Percentiles rank a stretch among this genome's conserved stretches.
These are phyloP conservation scores for Akanthomyces muscarius DNA, from an alignment of 2,329 filamentous ascomycete genomes.

Conservation along the genomic window DNA sequence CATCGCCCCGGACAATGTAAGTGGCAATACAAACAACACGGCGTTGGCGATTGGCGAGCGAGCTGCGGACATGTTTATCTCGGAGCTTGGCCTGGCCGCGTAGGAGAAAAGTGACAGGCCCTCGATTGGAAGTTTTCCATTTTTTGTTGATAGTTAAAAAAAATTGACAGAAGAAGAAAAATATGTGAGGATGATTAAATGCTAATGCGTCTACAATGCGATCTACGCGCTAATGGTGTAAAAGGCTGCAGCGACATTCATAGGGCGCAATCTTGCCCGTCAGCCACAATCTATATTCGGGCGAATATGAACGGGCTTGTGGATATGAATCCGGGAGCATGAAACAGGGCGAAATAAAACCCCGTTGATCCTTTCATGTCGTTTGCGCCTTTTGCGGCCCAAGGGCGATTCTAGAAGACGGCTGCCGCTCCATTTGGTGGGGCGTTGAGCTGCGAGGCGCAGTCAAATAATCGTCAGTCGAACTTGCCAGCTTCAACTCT, in stretches of 20 bases:
- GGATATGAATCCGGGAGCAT: not conserved
- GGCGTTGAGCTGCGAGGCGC: not conserved
- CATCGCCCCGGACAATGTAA: constrained; percentile 34
- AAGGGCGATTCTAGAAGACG: constrained; percentile 5
- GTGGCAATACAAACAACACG: constrained; percentile 41
- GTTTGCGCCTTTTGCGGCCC: not conserved
- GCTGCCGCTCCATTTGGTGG: not conserved
- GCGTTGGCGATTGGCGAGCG: constrained; percentile 43
- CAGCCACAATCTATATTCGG: not conserved
- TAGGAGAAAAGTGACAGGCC: too few relatives aligned
- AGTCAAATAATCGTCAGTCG: not conserved
- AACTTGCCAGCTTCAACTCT: not conserved
- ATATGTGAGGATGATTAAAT: too few relatives aligned
- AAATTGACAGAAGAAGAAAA: too few relatives aligned
- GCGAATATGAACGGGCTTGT: not conserved
- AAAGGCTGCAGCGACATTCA: not conserved
- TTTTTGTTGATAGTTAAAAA: too few relatives aligned
- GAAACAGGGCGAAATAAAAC: too few relatives aligned
- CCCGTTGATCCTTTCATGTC: not conserved
- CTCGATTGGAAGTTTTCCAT: too few relatives aligned
- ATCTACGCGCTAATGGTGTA: too few relatives aligned
- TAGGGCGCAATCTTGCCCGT: not conserved
- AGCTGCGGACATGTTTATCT: constrained; percentile 32
- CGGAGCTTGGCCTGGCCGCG: constrained; percentile 23
- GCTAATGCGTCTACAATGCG: too few relatives aligned